A percentile compares a stretch with the other conserved stretches of the same genome.
Evolutionary conservation across 2,329 filamentous ascomycete species (phyloP).

Genomic region (Emydomyces testavorans): DNA sequence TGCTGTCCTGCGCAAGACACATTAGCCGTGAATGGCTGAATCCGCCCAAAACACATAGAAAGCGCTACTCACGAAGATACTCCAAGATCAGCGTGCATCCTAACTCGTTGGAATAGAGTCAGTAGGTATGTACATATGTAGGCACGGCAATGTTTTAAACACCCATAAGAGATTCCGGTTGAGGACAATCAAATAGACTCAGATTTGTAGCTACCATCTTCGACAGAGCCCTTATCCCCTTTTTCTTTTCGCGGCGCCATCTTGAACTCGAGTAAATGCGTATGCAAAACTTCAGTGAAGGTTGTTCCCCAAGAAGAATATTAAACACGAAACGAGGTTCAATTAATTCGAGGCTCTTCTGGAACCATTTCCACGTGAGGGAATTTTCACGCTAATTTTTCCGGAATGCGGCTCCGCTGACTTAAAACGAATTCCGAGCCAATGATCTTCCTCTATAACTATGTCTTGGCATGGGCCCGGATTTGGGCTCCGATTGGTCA

Average conservation of each 20-base stretch:
- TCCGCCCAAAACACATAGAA: not conserved
- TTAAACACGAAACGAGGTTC: too few relatives aligned
- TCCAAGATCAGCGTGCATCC: conserved; percentile 38
- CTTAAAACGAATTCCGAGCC: not conserved
- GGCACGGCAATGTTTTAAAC: too few relatives aligned
- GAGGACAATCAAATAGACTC: not conserved
- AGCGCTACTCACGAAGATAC: conserved; percentile 38
- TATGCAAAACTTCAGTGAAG: not conserved
- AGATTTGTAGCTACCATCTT: conserved; percentile 23
- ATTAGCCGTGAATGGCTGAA: not conserved
- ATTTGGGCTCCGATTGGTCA: not conserved
- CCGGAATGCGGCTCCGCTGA: not conserved
- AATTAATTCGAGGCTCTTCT: not conserved
- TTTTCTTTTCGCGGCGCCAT: conserved; percentile 35
- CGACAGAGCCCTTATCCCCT: conserved; percentile 14
- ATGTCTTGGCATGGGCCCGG: not conserved
- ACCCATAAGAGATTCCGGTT: not conserved
- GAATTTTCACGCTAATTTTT: not conserved
- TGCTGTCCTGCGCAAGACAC: conserved; percentile 32
- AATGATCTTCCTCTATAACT: not conserved
- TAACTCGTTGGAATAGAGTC: conserved; percentile 12
- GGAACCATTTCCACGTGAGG: not conserved
- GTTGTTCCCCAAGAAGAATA: too few relatives aligned
- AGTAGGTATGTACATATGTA: not conserved
- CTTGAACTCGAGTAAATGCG: not conserved